Base-by-base conservation (phyloP, 192 early-diverging fungal species). In the Lobosporangium transversale region DNA sequence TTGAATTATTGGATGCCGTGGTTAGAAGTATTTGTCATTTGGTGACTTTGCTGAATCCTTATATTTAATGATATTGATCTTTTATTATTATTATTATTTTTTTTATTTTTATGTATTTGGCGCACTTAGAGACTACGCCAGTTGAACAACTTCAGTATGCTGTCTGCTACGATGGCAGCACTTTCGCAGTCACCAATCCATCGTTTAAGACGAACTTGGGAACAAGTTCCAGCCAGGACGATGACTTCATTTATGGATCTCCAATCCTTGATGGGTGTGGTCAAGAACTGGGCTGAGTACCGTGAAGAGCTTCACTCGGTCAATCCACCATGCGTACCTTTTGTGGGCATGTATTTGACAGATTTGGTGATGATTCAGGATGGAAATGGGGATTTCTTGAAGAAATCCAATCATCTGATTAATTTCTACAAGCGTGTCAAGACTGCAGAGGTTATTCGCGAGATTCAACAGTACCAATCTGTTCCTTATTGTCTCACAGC, bases 351-450 rank as follows among this genome's bases (percentile, higher is more conserved):
- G 52, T 95, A 96, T 66, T 76, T 97, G 53, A 93, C 92, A 47
- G 97, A 98, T 68, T 75, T 98, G 69, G 96, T 95, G 14, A 96
- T 97, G 82, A 93, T 97, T 36, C 94, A 97, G 71, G 96, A 97
- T 61, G 95, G 95, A 23, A 97, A 95, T 69, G 84, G 91, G 15
- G 88, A 96, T 62, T 85, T 86, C 58, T 67, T 98, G 24, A 83
- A 87, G 49, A 85, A 79, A 58, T 69, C 83, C 17, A 83, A 83
- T 18, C 75, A 85, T 23, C 73, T 97, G 30, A 95, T 98, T 84
- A 98, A 98, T 80, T 98, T 98, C 80, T 88, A 88, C 57, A 98
- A 98, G 79, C 88, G 93, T 42, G 88, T 87, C 79, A 94, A 93
- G 74, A 95, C 91, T 1, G 94, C 95, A 4, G 94, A 95, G 68